Base-by-base conservation (phyloP, 1,284 basidiomycete genomes). In the Irpex lacteus region DNA sequence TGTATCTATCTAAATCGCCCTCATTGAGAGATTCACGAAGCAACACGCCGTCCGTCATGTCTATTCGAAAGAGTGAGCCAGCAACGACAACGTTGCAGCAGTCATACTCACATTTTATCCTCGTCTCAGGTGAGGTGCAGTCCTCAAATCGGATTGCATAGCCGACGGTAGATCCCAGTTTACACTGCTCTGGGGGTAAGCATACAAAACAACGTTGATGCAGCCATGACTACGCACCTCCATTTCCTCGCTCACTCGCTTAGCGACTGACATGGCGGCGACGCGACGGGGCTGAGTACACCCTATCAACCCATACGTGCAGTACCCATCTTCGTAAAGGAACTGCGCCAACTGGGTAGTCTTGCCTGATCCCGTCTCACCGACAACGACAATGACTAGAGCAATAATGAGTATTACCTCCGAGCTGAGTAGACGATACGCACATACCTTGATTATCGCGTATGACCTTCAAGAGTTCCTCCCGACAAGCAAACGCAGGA, bases 131-230 rank as follows among this genome's bases (percentile, higher is more conserved):
- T 0, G 91, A 91, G 0, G 97, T 98, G 72, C 95, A 97, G 74
- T 98, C 97, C 76, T 99, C 97, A 72, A 98, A 98, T 66, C 97
- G 94, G 73, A 99, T 98, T 13, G 96, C 94, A 75, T 99, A 98
- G 5, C 97, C 97, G 13, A 99, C 97, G 0, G 87, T 87, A 2
- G 84, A 81, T 5, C 97, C 97, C 0, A 98, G 85, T 78, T 94
- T 91, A 77, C 92, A 94, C 88, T 93, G 36, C 34, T 38, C 61
- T 59, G 47, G 32, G 40, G 60, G 61, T 50, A 55, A 60, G 6
- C 63, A 49, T 54, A 37, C 59, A 38, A 2, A 7, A 37, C 61
- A 19, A 2, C 34, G 60, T 26, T 44, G n/a, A 26, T 7, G 15
- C n/a, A 55, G 8, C 13, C 7, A 3, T 15, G 11, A 8, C 1